phyloP scores from a whole-genome alignment of 352 stramenopile genomes.

The Globisporangium lucens region DNA sequence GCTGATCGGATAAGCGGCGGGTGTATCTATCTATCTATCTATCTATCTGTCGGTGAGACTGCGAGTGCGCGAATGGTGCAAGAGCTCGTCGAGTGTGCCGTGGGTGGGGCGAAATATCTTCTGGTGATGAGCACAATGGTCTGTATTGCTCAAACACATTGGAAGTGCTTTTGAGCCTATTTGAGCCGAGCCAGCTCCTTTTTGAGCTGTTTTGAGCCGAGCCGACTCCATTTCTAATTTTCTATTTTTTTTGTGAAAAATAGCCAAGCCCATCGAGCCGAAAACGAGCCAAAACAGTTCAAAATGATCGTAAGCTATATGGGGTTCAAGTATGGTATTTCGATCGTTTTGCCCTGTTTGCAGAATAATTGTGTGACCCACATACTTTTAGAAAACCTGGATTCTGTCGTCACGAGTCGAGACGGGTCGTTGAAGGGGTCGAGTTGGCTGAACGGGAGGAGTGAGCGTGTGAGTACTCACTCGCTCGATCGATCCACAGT shows the following conservation, averaged over 20 bases:
- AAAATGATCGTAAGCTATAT: too few species aligned
- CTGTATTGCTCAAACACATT: constrained; percentile 15
- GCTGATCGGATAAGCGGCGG: not conserved
- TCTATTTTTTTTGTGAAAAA: too few species aligned
- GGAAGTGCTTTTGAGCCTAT: not conserved
- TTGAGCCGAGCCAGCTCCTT: too few species aligned
- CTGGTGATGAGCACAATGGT: constrained; percentile 7
- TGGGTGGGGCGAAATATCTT: constrained; percentile 16
- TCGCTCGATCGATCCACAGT: constrained; percentile 1
- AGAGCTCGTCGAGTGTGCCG: not conserved
- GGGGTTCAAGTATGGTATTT: too few species aligned
- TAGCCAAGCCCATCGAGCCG: too few species aligned
- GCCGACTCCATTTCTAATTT: too few species aligned
- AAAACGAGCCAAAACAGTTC: too few species aligned
- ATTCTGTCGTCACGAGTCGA: not conserved
- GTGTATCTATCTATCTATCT: not conserved
- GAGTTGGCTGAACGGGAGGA: not conserved
- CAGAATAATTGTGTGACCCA: too few species aligned
- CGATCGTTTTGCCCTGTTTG: too few species aligned
- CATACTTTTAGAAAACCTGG: too few species aligned
- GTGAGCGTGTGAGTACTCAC: not conserved
- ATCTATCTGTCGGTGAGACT: not conserved
- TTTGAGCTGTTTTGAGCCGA: too few species aligned
- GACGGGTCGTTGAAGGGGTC: constrained; percentile 8
- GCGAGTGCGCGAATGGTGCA: not conserved